Evolutionary conservation across 805 yeast species (phyloP).

Genomic region (Cyberlindnera maritima): DNA sequence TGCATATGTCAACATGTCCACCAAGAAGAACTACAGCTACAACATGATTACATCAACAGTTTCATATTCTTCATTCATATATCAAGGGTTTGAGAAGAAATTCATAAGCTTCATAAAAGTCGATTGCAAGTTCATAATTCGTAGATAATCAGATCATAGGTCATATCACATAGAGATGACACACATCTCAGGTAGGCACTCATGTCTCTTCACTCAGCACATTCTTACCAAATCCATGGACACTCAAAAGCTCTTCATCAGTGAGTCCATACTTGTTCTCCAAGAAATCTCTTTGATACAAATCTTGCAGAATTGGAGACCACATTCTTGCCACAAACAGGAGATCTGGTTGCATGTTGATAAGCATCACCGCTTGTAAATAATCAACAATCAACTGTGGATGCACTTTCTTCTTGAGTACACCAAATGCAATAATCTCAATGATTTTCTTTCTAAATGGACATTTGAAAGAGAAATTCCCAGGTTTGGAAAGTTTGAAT

Average conservation of each 20-base stretch:
- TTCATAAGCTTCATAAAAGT: too few relatives aligned
- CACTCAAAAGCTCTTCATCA: background rate
- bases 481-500: background rate
- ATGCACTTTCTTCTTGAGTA: background rate
- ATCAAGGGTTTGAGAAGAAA: too few relatives aligned
- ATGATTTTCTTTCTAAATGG: background rate
- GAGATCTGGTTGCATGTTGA: background rate
- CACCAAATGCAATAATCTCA: constrained; percentile 1
- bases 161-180: too few relatives aligned
- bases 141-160: too few relatives aligned
- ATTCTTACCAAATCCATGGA: background rate
- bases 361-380: constrained; percentile 1
- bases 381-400: constrained; percentile 5
- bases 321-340: background rate
- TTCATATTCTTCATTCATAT: too few relatives aligned
- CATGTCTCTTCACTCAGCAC: too few relatives aligned
- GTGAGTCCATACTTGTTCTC: background rate
- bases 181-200: too few relatives aligned
- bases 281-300: background rate
- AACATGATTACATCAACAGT: too few relatives aligned
- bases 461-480: background rate
- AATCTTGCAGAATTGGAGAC: background rate
- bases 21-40: too few relatives aligned
- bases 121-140: too few relatives aligned
- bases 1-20: too few relatives aligned